phyloP scores from a whole-genome alignment of 1,139 yeast genomes.

The Chernovozyma aurita region DNA sequence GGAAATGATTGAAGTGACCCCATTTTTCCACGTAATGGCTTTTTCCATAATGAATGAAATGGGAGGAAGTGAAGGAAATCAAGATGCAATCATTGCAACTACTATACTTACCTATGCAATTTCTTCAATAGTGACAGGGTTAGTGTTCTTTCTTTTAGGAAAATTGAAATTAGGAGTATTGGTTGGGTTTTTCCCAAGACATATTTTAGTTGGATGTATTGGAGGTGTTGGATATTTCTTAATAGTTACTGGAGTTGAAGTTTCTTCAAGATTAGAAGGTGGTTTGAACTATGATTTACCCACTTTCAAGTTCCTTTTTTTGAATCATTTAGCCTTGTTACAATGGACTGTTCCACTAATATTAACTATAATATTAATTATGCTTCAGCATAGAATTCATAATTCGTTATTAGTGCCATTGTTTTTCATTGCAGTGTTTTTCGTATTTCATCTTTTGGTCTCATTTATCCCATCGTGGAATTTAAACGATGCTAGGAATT shows the following conservation, averaged over 20 bases:
- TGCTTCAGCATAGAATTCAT: constrained; percentile 60
- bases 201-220: constrained; percentile 91
- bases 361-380: constrained; percentile 55
- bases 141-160: constrained; percentile 73
- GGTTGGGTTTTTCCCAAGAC: constrained; percentile 95
- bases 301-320: constrained; percentile 48
- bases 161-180: constrained; percentile 74
- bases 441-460: constrained; percentile 64
- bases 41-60: constrained; percentile 56
- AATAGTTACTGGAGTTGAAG: constrained; percentile 86
- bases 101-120: constrained; percentile 82
- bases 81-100: constrained; percentile 73
- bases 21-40: constrained; percentile 96
- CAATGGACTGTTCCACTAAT: constrained; percentile 73
- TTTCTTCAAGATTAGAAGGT: constrained; percentile 74
- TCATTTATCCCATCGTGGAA: constrained; percentile 62
- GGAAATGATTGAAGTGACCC: constrained; percentile 98
- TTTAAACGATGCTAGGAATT: constrained; percentile 54
- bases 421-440: constrained; percentile 70
- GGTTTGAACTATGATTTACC: constrained; percentile 60
- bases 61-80: constrained; percentile 40
- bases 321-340: constrained; percentile 36
- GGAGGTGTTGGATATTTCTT: constrained; percentile 98
- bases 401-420: constrained; percentile 79
- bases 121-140: constrained; percentile 81